phyloP scores from a whole-genome alignment of 2,329 filamentous ascomycete genomes.

The Neoscytalidium dimidiatum region DNA sequence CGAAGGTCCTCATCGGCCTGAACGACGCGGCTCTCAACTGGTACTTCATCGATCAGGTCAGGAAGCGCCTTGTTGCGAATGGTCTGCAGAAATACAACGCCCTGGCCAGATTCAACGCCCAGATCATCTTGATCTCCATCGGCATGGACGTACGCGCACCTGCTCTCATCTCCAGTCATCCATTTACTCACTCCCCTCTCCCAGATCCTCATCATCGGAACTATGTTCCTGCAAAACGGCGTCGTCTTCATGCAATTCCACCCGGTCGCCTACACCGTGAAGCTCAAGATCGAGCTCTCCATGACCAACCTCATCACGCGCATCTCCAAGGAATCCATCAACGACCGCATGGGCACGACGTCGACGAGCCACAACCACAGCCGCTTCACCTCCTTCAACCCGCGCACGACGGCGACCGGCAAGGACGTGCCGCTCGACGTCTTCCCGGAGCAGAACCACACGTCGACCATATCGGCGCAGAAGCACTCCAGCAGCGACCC shows the following conservation, averaged over 20 bases:
- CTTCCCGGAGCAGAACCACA: background rate
- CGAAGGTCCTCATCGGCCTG: constrained; percentile 29
- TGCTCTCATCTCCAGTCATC: background rate
- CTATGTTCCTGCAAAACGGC: constrained; percentile 17
- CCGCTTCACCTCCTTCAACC: constrained; percentile 6
- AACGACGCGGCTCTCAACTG: constrained; percentile 31
- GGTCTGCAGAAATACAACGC: constrained; percentile 31
- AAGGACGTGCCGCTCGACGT: background rate
- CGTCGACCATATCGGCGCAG: background rate
- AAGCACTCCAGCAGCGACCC: background rate
- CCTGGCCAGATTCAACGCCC: constrained; percentile 30
- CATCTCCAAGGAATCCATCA: constrained; percentile 13
- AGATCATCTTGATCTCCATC: constrained; percentile 30
- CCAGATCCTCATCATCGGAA: constrained; percentile 18
- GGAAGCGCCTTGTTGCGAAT: constrained; percentile 27
- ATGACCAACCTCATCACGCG: constrained; percentile 45
- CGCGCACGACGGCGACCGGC: background rate
- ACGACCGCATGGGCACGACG: constrained; percentile 1
- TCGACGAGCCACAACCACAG: constrained; percentile 8
- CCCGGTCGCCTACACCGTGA: constrained; percentile 46
- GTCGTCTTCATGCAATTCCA: constrained; percentile 41
- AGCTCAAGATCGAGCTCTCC: constrained; percentile 48
- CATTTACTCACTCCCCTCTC: background rate
- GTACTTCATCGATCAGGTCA: constrained; percentile 32
- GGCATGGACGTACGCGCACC: constrained; percentile 27